Conservation (phyloP, 1,284 basidiomycete genomes). For the Naganishia albida region DNA sequence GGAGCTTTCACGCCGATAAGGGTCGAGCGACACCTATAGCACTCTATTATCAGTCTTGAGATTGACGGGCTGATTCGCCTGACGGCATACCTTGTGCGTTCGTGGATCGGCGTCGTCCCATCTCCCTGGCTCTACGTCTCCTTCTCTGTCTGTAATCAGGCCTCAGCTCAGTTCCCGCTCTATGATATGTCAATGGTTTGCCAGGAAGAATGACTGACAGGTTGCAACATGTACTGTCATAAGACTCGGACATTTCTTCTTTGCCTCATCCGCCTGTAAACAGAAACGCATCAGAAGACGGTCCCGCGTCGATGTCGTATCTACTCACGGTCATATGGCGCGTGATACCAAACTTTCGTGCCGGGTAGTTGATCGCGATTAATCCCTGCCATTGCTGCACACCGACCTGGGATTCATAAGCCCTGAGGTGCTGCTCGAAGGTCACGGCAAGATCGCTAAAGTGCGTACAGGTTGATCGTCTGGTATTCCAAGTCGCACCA, state of each 20-base stretch:
- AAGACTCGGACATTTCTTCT: slow-evolving; percentile 80
- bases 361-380: slow-evolving; percentile 96
- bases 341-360: slow-evolving; percentile 81
- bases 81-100: slow-evolving; percentile 80
- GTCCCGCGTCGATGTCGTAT: too few species aligned
- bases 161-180: not conserved
- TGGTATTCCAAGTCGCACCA: slow-evolving; percentile 74
- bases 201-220: slow-evolving; percentile 59
- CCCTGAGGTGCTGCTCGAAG: not conserved
- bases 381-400: slow-evolving; percentile 86
- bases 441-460: not conserved
- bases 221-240: slow-evolving; percentile 91
- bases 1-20: slow-evolving; percentile 84
- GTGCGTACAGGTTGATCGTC: slow-evolving; percentile 61
- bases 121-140: slow-evolving; percentile 83
- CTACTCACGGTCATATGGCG: slow-evolving; percentile 37
- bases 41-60: not conserved
- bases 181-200: not conserved
- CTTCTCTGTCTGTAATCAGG: slow-evolving; percentile 59
- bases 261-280: slow-evolving; percentile 66
- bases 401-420: slow-evolving; percentile 58
- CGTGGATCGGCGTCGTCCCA: slow-evolving; percentile 79
- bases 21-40: slow-evolving; percentile 85
- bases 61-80: slow-evolving; percentile 9
- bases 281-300: slow-evolving; percentile 28